Conservation (phyloP, 345 rosid genomes). For the Rhizophora apiculata region DNA sequence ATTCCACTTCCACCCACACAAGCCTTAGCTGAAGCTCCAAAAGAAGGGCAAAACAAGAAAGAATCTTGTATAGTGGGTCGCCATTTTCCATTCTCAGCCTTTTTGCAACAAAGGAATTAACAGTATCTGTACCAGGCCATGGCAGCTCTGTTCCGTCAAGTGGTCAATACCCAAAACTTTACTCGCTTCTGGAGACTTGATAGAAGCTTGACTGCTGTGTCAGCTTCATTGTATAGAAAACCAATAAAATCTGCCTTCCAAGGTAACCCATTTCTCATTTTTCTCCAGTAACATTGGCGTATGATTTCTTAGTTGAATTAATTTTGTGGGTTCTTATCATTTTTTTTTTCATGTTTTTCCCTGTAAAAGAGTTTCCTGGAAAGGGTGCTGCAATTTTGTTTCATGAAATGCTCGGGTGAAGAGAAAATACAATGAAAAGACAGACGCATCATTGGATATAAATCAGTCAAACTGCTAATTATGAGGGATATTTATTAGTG, state of each 20-base stretch:
- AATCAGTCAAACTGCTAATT: too few species aligned
- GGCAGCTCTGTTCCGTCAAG: slow-evolving; percentile 28
- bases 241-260: slow-evolving; percentile 30
- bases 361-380: too few species aligned
- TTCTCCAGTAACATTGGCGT: not conserved
- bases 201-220: slow-evolving; percentile 28
- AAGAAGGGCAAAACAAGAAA: not conserved
- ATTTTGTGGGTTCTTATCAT: not conserved
- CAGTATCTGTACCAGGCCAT: slow-evolving; percentile 16
- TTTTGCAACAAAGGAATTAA: not conserved
- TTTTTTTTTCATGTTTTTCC: not conserved
- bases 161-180: slow-evolving; percentile 24
- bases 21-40: not conserved
- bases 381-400: too few species aligned
- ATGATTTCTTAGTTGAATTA: not conserved
- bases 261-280: slow-evolving; percentile 36
- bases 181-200: slow-evolving; percentile 10
- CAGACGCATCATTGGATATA: too few species aligned
- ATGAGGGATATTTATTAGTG: not conserved
- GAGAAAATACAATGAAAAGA: too few species aligned
- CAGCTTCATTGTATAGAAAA: slow-evolving; percentile 18
- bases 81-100: not conserved
- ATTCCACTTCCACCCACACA: not conserved
- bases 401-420: too few species aligned
- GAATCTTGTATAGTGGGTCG: slow-evolving; percentile 13